A percentile compares a stretch with the other conserved stretches of the same genome.
Evolutionary conservation across 345 rosid genomes (phyloP).

Genomic region (Cardamine resedifolia): DNA sequence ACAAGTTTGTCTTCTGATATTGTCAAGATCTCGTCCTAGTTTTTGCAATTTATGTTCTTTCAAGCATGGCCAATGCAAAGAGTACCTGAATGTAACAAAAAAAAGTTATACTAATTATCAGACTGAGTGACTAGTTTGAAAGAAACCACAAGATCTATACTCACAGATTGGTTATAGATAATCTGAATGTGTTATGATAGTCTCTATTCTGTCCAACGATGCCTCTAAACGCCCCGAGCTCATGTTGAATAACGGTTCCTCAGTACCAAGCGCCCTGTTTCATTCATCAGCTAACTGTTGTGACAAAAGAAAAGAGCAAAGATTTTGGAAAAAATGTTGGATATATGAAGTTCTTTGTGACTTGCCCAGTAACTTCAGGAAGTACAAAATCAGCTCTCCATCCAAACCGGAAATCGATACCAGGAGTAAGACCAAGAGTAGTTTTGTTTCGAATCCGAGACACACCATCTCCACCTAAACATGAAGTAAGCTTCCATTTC

Average conservation of each 20-base stretch:
- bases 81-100: constrained; percentile 12
- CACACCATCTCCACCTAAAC: constrained; percentile 85
- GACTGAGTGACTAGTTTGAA: constrained; percentile 2
- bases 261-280: constrained; percentile 74
- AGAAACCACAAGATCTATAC: not conserved
- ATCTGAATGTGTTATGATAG: constrained; percentile 58
- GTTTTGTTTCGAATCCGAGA: constrained; percentile 84
- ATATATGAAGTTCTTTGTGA: not conserved
- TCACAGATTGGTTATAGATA: constrained; percentile 11
- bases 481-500: constrained; percentile 90
- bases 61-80: not conserved
- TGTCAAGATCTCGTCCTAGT: too few relatives aligned
- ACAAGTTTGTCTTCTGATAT: constrained; percentile 5
- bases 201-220: constrained; percentile 81
- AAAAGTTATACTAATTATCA: not conserved
- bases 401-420: constrained; percentile 78
- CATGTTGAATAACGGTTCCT: constrained; percentile 83
- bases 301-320: not conserved
- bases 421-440: constrained; percentile 72
- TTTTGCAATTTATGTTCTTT: constrained; percentile 7
- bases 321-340: not conserved
- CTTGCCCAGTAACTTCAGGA: constrained; percentile 82
- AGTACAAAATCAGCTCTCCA: constrained; percentile 93
- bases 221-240: constrained; percentile 77
- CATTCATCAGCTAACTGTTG: constrained; percentile 14